Evolutionary conservation across 2,329 filamentous ascomycete genomes (phyloP), one percentile per base, ranked within the genome.

Genomic region (Hysterium pulicare): DNA sequence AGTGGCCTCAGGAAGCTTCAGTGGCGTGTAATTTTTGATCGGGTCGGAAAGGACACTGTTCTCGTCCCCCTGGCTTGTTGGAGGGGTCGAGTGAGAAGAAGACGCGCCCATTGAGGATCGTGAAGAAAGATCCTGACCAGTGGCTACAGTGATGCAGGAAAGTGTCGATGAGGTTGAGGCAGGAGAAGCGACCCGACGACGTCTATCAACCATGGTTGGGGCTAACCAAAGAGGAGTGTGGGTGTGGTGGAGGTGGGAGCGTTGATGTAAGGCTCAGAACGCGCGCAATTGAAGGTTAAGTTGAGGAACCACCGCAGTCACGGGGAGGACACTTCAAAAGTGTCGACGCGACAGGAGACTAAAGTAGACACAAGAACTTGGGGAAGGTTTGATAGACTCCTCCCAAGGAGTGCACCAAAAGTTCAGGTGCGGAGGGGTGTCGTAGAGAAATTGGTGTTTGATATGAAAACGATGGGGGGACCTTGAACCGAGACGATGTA

Each of bases 31-130:
- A 19, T 15, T 23, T 31, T 50, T 50, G 34, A 51, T 50, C 34
- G 50, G 51, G 32, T 68, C 64, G 22, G 67, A 72, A 31, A 71
- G 64, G 31, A 82, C 69, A 66, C 81, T 84, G 46, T 72, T 74
- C 54, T 71, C 75, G 61, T 86, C 83, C 57, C 77, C 78, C 51
- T 83, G 70, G 52, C 80, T 86, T 37, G 83, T 86, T 19, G 82
- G 81, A 35, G 83, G 83, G 44, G 83, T 86, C 16, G 79, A 83
- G 54, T 71, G 76, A 20, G 74, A 55, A 26, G 65, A 69, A 38
- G 77, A 79, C 70, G 76, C 76, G 71, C 76, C 69, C 54, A 77
- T 57, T 71, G 65, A 62, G 61, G 54, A 55, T 47, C 61, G 61
- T 51, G 57, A 58, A 44, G 56, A 56, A 42, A 56, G 50, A 44